A percentile compares a stretch with the other conserved stretches of the same genome.
phyloP scores from a whole-genome alignment of 2,329 filamentous ascomycete genomes.

The Phyllosticta capitalensis region DNA sequence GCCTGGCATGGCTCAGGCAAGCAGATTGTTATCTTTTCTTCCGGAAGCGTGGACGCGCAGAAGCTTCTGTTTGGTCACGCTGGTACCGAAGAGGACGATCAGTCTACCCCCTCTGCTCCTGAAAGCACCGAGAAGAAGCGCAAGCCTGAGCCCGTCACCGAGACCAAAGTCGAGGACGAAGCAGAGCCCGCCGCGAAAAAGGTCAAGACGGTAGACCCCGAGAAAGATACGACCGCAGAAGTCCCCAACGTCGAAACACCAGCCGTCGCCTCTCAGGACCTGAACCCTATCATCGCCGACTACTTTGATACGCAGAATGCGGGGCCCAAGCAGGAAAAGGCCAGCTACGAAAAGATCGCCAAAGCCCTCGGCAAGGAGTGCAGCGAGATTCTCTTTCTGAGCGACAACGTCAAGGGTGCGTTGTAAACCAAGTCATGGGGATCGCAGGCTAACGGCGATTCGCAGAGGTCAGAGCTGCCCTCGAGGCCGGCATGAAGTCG shows the following conservation, averaged over 20 bases:
- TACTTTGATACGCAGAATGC: constrained; percentile 72
- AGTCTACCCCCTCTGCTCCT: constrained; percentile 3
- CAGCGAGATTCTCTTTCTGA: constrained; percentile 63
- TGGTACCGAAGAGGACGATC: constrained; percentile 9
- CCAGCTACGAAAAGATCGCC: constrained; percentile 60
- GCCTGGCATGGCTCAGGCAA: constrained; percentile 49
- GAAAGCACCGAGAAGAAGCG: constrained; percentile 18
- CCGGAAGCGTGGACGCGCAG: constrained; percentile 70
- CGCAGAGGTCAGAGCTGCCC: constrained; percentile 37
- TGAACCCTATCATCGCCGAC: constrained; percentile 27
- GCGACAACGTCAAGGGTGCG: constrained; percentile 59
- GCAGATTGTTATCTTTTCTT: constrained; percentile 67
- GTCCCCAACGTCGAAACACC: neutral
- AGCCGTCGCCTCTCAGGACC: constrained; percentile 14
- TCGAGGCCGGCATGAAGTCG: constrained; percentile 32
- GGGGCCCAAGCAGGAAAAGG: constrained; percentile 58
- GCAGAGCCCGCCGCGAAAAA: constrained; percentile 5
- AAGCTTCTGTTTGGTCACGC: constrained; percentile 66
- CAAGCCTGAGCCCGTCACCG: constrained; percentile 6
- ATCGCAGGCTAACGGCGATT: constrained; percentile 13
- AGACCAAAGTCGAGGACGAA: constrained; percentile 1
- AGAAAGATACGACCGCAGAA: neutral
- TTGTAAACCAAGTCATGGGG: constrained; percentile 12
- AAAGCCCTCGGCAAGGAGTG: constrained; percentile 37
- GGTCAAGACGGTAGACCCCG: constrained; percentile 3